These are phyloP conservation scores for Cladophialophora psammophila DNA, from an alignment of 2,329 filamentous ascomycete genomes.

Conservation along the genomic window DNA sequence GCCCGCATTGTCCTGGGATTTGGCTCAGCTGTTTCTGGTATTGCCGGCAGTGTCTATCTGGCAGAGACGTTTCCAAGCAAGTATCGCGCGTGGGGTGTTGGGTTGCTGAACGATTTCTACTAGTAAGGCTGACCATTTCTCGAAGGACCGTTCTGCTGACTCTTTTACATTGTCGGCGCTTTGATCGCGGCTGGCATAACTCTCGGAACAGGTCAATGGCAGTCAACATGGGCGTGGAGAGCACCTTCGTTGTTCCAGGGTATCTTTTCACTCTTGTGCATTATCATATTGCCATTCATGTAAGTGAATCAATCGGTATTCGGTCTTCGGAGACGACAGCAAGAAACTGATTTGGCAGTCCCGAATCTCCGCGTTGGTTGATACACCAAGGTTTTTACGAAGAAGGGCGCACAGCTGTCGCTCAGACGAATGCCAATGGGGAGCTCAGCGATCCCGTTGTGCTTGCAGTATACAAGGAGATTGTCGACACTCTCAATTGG, in stretches of 20 bases:
- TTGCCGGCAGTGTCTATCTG: slow-evolving; percentile 16
- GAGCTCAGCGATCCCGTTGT: slow-evolving; percentile 19
- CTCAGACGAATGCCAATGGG: slow-evolving; percentile 23
- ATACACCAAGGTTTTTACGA: slow-evolving; percentile 35
- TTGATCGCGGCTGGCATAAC: slow-evolving; percentile 59
- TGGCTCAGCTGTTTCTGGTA: slow-evolving; percentile 1
- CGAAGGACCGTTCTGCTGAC: background rate
- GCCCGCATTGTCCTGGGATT: slow-evolving; percentile 26
- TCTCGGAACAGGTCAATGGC: slow-evolving; percentile 46
- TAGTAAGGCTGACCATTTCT: background rate
- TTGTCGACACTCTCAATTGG: slow-evolving; percentile 26
- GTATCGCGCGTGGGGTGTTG: slow-evolving; percentile 13
- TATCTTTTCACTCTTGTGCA: slow-evolving; percentile 35
- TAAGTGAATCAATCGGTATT: slow-evolving; percentile 32
- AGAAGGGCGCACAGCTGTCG: slow-evolving; percentile 31
- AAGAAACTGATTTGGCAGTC: slow-evolving; percentile 6
- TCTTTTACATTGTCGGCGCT: slow-evolving; percentile 42
- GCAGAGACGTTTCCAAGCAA: slow-evolving; percentile 16
- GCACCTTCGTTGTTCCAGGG: slow-evolving; percentile 23
- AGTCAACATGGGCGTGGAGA: slow-evolving; percentile 29
- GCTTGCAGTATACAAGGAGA: slow-evolving; percentile 23
- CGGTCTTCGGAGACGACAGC: background rate
- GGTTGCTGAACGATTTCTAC: slow-evolving; percentile 18
- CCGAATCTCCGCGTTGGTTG: slow-evolving; percentile 36
- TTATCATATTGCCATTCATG: slow-evolving; percentile 50